These are phyloP conservation scores for Digitaria exilis DNA, from an alignment of 202 grass and related monocot genomes.

Conservation along the genomic window DNA sequence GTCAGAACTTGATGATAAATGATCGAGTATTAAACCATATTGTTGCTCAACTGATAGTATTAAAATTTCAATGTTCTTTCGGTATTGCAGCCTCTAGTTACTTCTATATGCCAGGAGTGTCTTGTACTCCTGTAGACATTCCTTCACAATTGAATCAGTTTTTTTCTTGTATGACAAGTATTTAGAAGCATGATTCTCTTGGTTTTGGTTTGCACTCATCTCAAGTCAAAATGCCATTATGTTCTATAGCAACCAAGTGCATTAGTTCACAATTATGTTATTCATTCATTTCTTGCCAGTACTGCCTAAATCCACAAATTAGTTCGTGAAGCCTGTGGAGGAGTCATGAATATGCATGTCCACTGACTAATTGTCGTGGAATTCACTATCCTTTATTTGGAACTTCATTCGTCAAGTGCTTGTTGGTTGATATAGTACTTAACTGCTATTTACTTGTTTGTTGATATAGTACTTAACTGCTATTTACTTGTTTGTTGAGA, in stretches of 20 bases:
- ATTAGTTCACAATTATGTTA: background rate
- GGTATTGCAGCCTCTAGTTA: too few relatives aligned
- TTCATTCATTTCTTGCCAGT: background rate
- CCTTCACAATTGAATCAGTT: background rate
- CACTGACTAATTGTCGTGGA: background rate
- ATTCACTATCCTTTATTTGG: background rate
- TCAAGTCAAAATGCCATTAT: background rate
- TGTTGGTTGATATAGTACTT: too few relatives aligned
- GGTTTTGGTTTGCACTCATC: slow-evolving; percentile 16
- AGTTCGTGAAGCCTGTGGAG: background rate
- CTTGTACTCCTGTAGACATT: slow-evolving; percentile 1
- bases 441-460: too few relatives aligned
- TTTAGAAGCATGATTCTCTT: background rate
- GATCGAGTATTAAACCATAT: background rate
- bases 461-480: too few relatives aligned
- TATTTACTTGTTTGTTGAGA: too few relatives aligned
- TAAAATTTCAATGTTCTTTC: too few relatives aligned
- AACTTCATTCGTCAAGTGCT: slow-evolving; percentile 18
- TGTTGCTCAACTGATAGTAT: background rate
- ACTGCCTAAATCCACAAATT: slow-evolving; percentile 18
- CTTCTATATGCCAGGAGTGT: background rate
- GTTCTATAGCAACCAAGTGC: background rate
- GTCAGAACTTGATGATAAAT: background rate
- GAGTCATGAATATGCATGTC: slow-evolving; percentile 28
- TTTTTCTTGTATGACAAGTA: too few relatives aligned